Percentiles rank a stretch among this genome's conserved stretches.
phyloP scores from a whole-genome alignment of 805 yeast genomes.

The Kluyveromyces siamensis region DNA sequence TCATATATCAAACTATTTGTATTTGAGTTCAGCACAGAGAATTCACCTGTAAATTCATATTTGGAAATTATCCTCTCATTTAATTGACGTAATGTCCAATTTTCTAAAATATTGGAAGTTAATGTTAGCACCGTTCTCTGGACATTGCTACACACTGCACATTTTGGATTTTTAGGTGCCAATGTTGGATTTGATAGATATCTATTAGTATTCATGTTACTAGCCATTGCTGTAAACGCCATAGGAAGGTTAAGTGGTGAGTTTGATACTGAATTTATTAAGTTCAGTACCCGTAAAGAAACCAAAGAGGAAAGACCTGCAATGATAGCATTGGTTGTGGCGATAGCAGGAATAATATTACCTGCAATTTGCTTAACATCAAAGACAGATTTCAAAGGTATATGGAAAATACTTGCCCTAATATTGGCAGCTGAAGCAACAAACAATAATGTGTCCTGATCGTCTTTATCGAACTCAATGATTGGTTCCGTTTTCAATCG shows the following conservation, averaged over 20 bases:
- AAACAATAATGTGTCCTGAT: constrained; percentile 80
- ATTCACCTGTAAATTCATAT: constrained; percentile 41
- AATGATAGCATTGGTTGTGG: constrained; percentile 93
- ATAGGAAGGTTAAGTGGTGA: constrained; percentile 33
- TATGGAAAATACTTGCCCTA: constrained; percentile 60
- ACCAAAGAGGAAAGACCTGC: constrained; percentile 80
- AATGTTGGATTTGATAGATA: constrained; percentile 57
- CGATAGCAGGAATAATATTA: constrained; percentile 95
- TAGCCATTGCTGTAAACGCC: constrained; percentile 44
- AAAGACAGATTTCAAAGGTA: constrained; percentile 66
- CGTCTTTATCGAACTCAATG: constrained; percentile 86
- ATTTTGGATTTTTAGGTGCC: constrained; percentile 55
- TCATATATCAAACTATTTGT: constrained; percentile 64
- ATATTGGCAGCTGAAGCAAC: constrained; percentile 81
- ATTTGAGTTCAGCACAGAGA: constrained; percentile 23
- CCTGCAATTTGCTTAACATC: constrained; percentile 95
- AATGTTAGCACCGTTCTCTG: constrained; percentile 42
- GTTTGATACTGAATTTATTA: constrained; percentile 23
- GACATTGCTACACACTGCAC: constrained; percentile 54
- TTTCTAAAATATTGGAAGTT: constrained; percentile 14
- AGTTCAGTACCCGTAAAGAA: constrained; percentile 46
- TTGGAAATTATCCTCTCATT: constrained; percentile 39
- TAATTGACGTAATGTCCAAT: constrained; percentile 39
- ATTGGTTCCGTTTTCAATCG: constrained; percentile 34
- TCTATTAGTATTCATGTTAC: constrained; percentile 37